Base-by-base conservation (phyloP, 2,329 filamentous ascomycete genomes). In the Bimuria novae-zelandiae region DNA sequence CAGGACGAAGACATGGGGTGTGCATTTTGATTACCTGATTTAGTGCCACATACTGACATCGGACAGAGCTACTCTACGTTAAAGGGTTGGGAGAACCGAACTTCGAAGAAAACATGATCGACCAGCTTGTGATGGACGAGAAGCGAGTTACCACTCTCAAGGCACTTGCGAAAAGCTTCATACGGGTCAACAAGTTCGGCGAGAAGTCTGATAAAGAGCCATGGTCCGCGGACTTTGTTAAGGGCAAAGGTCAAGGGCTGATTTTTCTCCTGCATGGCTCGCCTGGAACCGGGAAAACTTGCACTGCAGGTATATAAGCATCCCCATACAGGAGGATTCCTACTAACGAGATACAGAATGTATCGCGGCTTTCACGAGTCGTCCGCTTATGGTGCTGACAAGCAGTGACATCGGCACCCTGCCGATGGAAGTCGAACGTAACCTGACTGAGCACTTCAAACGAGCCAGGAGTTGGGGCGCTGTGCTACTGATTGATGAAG, bases 191-290 rank as follows among this genome's bases (percentile, higher is more conserved):
- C 16, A 55, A 57, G 12, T 41, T 55, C 19, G 60, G 51, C 0
- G 37, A 65, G 1, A 19, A 32, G 11, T 29, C 35, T 3, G 33
- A 51, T 4, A 37, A n/a, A 29, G 48, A 49, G 11, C 32, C 32
- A 5, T 59, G 56, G 56, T 80, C 81, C 55, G 79, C 81, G 57
- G 79, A 82, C 56, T 68, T 82, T 19, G 77, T 82, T 16, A 70
- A 75, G 19, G 79, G 78, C 22, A 82, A 82, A 60, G 80, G 80
- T 14, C 71, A 72, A 21, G 79, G 80, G 7, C 71, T 81, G 29
- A 79, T 81, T 40, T 67, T 82, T 49, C 73, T 81, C 4, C 21
- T 52, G 19, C 49, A 52, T 41, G 49, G 49, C 30, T 37, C 23
- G 11, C 54, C 16, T 23, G 54, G 54, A 4, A 44, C 39, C 4